Base-by-base conservation (phyloP, 2,329 filamentous ascomycete genomes). In the Aspergillus ruber region DNA sequence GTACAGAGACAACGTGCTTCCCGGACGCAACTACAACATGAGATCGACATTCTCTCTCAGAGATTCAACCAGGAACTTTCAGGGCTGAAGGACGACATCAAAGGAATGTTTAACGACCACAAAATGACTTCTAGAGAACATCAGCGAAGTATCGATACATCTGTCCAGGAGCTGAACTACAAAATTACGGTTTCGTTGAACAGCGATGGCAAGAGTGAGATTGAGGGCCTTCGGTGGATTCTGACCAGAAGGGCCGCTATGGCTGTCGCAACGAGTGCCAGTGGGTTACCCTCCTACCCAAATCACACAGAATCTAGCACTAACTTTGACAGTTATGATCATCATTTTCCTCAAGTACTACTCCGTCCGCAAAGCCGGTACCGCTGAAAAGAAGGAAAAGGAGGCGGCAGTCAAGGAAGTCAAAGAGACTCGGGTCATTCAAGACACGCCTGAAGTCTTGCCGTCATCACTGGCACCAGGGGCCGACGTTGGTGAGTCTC, bases 131-230 rank as follows among this genome's bases (percentile, higher is more conserved):
- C 95, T 1, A 77, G 90, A 46, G 87, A 91, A 67, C 88, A 96
- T 66, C 90, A 96, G 69, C 84, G 90, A 63, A 78, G 78, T 6
- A 85, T 88, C 62, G 91, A 97, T 63, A 87, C 86, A 44, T 84
- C 84, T 78, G 90, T 95, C 53, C 90, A 96, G 75, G 86, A 95
- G 72, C 79, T 97, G 57, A 95, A 91, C 70, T 95, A 97, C 71
- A 93, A 95, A 66, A 97, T 98, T 67, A 94, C 88, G 18, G 89
- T 95, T 27, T 79, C 82, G 36, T 78, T 98, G 39, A 94, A 89
- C 66, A 93, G 88, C 52, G 93, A 97, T 67, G 83, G 86, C 42
- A 90, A 91, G 65, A 91, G 87, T 4, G 88, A 96, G 59, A 90
- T 97, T 43, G 93, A 98, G 67, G 86, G 85, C 1, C 74, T 98